Conservation (phyloP, 208 protist species). For the Leishmania martiniquensis region DNA sequence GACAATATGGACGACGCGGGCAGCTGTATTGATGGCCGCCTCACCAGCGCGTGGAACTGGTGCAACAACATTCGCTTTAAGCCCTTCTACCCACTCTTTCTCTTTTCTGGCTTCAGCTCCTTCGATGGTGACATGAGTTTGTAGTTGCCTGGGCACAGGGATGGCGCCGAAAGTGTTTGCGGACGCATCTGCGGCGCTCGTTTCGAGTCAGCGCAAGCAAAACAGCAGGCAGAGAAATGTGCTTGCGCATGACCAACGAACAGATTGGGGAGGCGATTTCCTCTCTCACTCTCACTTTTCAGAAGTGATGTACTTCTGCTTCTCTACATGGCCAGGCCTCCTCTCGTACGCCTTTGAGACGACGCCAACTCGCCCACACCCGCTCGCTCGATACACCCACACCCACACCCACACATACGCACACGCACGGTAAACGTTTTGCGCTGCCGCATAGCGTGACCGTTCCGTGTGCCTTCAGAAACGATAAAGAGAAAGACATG, state of each 20-base stretch:
- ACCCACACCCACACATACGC: too few relatives aligned
- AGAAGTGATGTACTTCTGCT: background rate
- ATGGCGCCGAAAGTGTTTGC: background rate
- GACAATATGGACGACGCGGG: conserved; percentile 98
- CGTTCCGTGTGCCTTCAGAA: too few relatives aligned
- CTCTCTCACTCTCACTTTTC: background rate
- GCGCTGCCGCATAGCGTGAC: too few relatives aligned
- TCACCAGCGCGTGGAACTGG: conserved; percentile 99
- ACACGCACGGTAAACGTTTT: too few relatives aligned
- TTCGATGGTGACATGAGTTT: conserved; percentile 97
- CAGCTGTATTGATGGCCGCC: conserved; percentile 97
- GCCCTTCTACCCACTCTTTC: conserved; percentile 95
- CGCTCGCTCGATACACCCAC: too few relatives aligned
- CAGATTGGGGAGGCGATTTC: too few relatives aligned
- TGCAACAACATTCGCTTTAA: conserved; percentile 96
- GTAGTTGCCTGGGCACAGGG: conserved; percentile 28
- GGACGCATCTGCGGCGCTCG: background rate
- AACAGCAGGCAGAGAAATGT: too few relatives aligned
- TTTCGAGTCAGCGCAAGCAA: too few relatives aligned
- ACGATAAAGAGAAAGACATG: too few relatives aligned
- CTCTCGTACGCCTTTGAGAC: too few relatives aligned
- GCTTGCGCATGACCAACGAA: too few relatives aligned
- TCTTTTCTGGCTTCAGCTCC: conserved; percentile 95
- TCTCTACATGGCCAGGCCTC: background rate
- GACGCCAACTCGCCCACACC: too few relatives aligned